Evolutionary conservation across 1,139 yeast species (phyloP), one percentile per base, ranked within the genome.

Genomic region (Nadsonia starkeyi-henricii): DNA sequence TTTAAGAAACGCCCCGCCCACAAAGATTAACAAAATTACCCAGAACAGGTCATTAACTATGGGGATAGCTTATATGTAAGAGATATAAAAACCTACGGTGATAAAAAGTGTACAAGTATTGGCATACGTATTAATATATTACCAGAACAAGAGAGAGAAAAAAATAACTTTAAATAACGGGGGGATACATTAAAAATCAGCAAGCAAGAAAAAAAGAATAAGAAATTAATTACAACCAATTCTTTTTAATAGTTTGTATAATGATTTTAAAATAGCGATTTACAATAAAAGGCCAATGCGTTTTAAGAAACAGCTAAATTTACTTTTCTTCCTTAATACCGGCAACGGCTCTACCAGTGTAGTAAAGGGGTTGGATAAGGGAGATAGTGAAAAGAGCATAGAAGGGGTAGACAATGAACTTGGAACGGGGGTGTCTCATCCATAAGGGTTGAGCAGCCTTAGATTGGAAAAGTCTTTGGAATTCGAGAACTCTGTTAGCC

Each of bases 331-430:
- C 39, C 39, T 33, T 39, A 53, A 58, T 50, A 53, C 56, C 59
- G 42, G 47, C 47, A 48, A 57, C 48, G 47, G 95, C 94, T 73
- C 93, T 82, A 59, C 83, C 91, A 49, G 83, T 67, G 76, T 82
- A 85, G 72, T 68, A 78, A 58, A 82, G 70, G 59, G 94, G 85
- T 56, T 76, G 75, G 51, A 86, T 75, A 54, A 67, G 63, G 58
- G 88, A 73, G 54, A 82, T 74, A 55, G 89, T 73, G 72, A 88
- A 84, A 58, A 85, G 73, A 57, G 88, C 93, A 74, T 79, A 85
- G 78, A 82, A 89, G 66, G 96, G 96, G 71, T 83, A 85, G 59
- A 88, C 77, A 66, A 82, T 71, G 63, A 77, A 71, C 72, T 85
- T 85, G 58, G 96, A 79, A 71, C 89, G 80, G 44, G 71, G 69